Base-by-base conservation (phyloP, 2,329 filamentous ascomycete species). In the Byssothecium circinans region DNA sequence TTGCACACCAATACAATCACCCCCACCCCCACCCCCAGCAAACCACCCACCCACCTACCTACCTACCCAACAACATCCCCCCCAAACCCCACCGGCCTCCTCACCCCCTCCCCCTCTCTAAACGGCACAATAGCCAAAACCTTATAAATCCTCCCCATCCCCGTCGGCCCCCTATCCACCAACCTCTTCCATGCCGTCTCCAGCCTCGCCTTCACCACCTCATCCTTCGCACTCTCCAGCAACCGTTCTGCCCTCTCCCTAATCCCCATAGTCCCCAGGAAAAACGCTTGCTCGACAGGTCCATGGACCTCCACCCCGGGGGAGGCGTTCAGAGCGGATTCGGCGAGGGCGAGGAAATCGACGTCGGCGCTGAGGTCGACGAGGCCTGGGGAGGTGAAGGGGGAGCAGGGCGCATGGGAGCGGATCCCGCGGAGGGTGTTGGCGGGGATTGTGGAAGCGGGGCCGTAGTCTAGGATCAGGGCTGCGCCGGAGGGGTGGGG, bases 61-160 rank as follows among this genome's bases (percentile, higher is more conserved):
- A n/a, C n/a, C n/a, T n/a, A n/a, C n/a, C n/a, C n/a, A n/a, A 61
- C 42, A 36, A 72, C 60, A 64, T 78, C 84, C 0, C 92, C 94
- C 0, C 94, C 94, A 75, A 99, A 97, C 0, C 94, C 94, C 45
- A 96, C 91, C 2, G 92, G 92, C 49, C 86, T 80, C 61, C 91
- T 83, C 51, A 76, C 79, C 1, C 87, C 86, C 29, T 79, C 81
- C 54, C 88, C 89, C 70, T 70, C 64, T 36, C 56, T 60, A 54
- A 73, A 71, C 0, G 94, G 94, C 61, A 97, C 67, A 60, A 99
- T 89, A 11, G 91, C 89, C 79, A 99, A 80, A 19, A 84, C 91
- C 74, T 97, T 96, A 70, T 99, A 99, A 18, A 96, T 76, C 74
- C 86, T 91, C 0, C 94, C 94, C 94, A 99, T 99, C 0, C 91